phyloP scores from a whole-genome alignment of 2,329 filamentous ascomycete genomes.

The Didymella pinodella region DNA sequence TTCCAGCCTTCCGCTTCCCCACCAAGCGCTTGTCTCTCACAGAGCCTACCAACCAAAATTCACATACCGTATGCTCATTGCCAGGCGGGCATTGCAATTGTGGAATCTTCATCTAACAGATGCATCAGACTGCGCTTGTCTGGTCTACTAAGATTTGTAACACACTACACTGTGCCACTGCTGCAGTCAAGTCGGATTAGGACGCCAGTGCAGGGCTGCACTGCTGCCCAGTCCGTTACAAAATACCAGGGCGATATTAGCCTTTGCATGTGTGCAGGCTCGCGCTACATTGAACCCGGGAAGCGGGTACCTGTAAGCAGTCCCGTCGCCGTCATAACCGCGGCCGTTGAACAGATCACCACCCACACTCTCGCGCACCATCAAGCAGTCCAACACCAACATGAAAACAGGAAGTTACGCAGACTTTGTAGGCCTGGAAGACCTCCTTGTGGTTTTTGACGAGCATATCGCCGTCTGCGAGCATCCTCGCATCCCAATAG shows the following conservation, averaged over 20 bases:
- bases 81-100: slow-evolving; percentile 19
- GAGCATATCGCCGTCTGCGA: not conserved
- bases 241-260: slow-evolving; percentile 22
- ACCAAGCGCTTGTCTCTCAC: slow-evolving; percentile 20
- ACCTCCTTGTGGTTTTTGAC: not conserved
- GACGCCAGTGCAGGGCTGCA: slow-evolving; percentile 25
- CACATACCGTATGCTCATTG: not conserved
- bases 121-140: slow-evolving; percentile 11
- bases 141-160: slow-evolving; percentile 7
- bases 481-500: slow-evolving; percentile 6
- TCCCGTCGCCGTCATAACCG: slow-evolving; percentile 33
- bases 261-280: not conserved
- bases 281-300: slow-evolving; percentile 23
- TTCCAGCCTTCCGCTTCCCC: slow-evolving; percentile 24
- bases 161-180: slow-evolving; percentile 11
- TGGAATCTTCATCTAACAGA: slow-evolving; percentile 19
- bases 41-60: slow-evolving; percentile 16
- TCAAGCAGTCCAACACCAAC: not conserved
- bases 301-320: slow-evolving; percentile 34
- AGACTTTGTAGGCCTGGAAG: not conserved
- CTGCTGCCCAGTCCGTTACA: slow-evolving; percentile 48
- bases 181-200: slow-evolving; percentile 22
- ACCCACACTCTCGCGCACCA: slow-evolving; percentile 3
- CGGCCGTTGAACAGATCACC: slow-evolving; percentile 30
- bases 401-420: not conserved